These are phyloP conservation scores for Cercophora scortea DNA, from an alignment of 495 filamentous ascomycete genomes.

Conservation along the genomic window DNA sequence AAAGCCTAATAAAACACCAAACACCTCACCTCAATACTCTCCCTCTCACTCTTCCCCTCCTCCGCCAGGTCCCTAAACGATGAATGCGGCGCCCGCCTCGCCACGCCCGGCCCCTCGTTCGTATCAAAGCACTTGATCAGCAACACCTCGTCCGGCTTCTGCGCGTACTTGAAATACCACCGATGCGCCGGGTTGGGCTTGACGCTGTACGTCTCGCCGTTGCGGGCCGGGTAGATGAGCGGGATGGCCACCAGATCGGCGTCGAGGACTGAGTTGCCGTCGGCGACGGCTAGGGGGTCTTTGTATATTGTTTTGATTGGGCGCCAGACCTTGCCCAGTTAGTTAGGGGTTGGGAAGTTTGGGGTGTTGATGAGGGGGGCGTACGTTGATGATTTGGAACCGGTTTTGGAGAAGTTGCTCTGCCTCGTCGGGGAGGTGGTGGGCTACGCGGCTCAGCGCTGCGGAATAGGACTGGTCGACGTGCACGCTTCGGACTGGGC, in stretches of 20 bases:
- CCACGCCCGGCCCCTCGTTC: conserved; percentile 32
- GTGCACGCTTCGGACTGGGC: conserved; percentile 60
- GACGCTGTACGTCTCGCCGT: conserved; percentile 61
- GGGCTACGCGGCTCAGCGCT: conserved; percentile 38
- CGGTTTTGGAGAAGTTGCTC: conserved; percentile 52
- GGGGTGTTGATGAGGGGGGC: too few relatives aligned
- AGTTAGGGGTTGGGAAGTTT: too few relatives aligned
- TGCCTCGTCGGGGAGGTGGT: conserved; percentile 59
- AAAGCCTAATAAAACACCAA: conserved; percentile 12
- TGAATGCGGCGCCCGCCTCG: conserved; percentile 54
- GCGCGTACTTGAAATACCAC: conserved; percentile 72
- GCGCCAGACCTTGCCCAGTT: conserved; percentile 45
- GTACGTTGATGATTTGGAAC: conserved; percentile 55
- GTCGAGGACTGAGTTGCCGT: conserved; percentile 50
- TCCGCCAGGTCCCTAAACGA: conserved; percentile 50
- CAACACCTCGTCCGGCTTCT: conserved; percentile 51
- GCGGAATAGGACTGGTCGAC: conserved; percentile 60
- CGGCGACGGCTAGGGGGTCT: conserved; percentile 56
- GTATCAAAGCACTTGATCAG: conserved; percentile 67
- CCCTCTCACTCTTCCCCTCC: conserved; percentile 32
- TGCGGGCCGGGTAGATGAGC: conserved; percentile 52
- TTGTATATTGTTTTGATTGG: conserved; percentile 55
- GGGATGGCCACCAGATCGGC: conserved; percentile 59
- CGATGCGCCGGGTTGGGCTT: conserved; percentile 44
- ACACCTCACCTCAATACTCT: conserved; percentile 55